These are phyloP conservation scores for Magnusiomyces fungicola DNA, from an alignment of 1,139 yeast species.

Conservation along the genomic window DNA sequence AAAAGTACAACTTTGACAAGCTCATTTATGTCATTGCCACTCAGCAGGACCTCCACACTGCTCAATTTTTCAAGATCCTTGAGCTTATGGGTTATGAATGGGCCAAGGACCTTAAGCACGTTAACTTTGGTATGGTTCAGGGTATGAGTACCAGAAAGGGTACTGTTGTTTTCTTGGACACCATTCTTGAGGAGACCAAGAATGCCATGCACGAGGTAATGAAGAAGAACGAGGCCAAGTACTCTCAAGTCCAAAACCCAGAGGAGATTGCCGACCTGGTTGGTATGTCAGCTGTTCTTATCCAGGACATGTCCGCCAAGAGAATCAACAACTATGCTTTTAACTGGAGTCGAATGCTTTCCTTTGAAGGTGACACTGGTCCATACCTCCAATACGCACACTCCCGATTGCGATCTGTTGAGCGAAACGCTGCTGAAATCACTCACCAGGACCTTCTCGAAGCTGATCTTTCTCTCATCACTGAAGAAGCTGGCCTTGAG, in stretches of 20 bases:
- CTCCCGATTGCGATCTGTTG: slow-evolving; percentile 91
- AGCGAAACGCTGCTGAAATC: slow-evolving; percentile 60
- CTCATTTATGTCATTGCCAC: slow-evolving; percentile 93
- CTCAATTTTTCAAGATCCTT: slow-evolving; percentile 91
- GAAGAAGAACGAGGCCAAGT: slow-evolving; percentile 87
- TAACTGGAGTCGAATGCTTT: slow-evolving; percentile 97
- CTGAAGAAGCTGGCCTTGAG: slow-evolving; percentile 66
- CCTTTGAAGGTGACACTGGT: slow-evolving; percentile 99
- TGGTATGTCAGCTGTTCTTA: slow-evolving; percentile 97
- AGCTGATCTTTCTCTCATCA: slow-evolving; percentile 67
- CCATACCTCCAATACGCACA: slow-evolving; percentile 98
- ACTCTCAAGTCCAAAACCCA: slow-evolving; percentile 90
- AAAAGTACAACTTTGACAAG: slow-evolving; percentile 81
- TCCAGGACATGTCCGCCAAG: slow-evolving; percentile 98
- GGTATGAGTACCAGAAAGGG: slow-evolving; percentile 99
- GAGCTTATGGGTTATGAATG: slow-evolving; percentile 89
- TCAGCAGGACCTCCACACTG: slow-evolving; percentile 92
- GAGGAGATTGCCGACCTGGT: slow-evolving; percentile 92
- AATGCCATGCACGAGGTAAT: slow-evolving; percentile 96
- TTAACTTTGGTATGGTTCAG: slow-evolving; percentile 95
- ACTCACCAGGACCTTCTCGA: slow-evolving; percentile 38
- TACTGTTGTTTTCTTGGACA: slow-evolving; percentile 93
- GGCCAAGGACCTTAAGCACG: slow-evolving; percentile 73
- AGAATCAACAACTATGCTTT: slow-evolving; percentile 94
- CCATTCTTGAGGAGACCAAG: slow-evolving; percentile 88